phyloP scores from a whole-genome alignment of 768 basidiomycete genomes.

The Boletus patriciae region DNA sequence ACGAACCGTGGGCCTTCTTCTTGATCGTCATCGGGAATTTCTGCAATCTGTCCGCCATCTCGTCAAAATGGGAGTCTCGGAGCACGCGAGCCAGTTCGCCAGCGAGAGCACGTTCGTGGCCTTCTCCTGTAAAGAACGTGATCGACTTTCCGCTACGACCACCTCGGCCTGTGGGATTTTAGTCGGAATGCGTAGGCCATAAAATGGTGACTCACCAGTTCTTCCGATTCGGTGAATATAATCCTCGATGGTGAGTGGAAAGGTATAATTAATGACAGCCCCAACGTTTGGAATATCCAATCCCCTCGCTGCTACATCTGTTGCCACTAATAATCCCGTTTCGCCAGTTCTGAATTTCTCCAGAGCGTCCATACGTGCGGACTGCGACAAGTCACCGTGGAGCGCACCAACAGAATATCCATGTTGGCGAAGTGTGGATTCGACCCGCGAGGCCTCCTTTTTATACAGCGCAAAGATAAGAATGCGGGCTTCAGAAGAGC shows the following conservation, averaged over 20 bases:
- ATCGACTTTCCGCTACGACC: constrained; percentile 88
- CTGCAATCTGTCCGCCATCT: constrained; percentile 59
- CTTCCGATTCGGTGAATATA: constrained; percentile 89
- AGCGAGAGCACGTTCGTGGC: constrained; percentile 81
- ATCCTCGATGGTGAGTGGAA: constrained; percentile 94
- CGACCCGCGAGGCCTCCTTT: constrained; percentile 92
- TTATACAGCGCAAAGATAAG: constrained; percentile 97
- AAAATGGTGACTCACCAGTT: constrained; percentile 54
- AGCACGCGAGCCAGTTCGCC: constrained; percentile 93
- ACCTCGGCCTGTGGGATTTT: constrained; percentile 65
- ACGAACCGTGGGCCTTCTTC: constrained; percentile 89
- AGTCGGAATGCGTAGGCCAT: background rate
- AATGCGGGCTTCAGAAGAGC: constrained; percentile 59
- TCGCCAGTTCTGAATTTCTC: constrained; percentile 84
- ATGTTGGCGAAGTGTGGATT: constrained; percentile 67
- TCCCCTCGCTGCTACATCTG: constrained; percentile 95
- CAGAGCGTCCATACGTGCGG: constrained; percentile 78
- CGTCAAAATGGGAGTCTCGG: constrained; percentile 80
- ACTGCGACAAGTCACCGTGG: constrained; percentile 90
- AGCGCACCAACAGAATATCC: constrained; percentile 80
- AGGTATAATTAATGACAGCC: constrained; percentile 95
- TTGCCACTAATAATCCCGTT: constrained; percentile 86
- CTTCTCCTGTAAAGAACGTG: constrained; percentile 95
- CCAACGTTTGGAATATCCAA: constrained; percentile 96
- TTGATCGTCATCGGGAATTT: constrained; percentile 97